Percentiles rank a stretch among this genome's conserved stretches.
phyloP scores from a whole-genome alignment of 73 alveolate species.

The Tetrahymena thermophila region DNA sequence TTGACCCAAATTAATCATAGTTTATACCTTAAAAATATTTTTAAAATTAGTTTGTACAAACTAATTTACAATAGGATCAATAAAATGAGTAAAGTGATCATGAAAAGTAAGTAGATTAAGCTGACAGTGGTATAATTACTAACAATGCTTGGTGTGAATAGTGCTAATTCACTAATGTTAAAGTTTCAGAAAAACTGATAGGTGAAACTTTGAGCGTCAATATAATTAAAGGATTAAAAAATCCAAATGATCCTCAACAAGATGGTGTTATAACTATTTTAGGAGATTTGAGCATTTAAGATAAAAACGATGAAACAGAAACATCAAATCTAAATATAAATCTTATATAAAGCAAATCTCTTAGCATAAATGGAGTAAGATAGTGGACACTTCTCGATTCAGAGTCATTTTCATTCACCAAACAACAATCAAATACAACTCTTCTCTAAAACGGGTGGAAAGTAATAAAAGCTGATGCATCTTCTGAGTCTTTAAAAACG shows the following conservation, averaged over 20 bases:
- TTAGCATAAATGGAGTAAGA: background rate
- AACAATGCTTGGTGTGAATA: background rate
- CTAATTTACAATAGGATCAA: background rate
- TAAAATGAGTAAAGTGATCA: background rate
- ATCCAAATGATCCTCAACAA: background rate
- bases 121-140: background rate
- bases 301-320: background rate
- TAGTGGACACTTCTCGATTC: background rate
- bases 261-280: background rate
- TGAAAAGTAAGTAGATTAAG: background rate
- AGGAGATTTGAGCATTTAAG: background rate
- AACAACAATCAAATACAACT: background rate
- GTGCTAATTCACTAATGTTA: background rate
- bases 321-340: background rate
- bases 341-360: background rate
- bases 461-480: background rate
- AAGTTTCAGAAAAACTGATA: background rate
- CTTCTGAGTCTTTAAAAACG: background rate
- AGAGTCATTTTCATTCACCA: background rate
- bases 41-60: background rate
- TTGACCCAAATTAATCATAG: background rate
- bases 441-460: slow-evolving; percentile 1
- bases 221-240: background rate
- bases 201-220: background rate
- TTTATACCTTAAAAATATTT: background rate